Evolutionary conservation across 805 yeast species (phyloP), one percentile per base, ranked within the genome.

Genomic region (Starmerella kuoi): DNA sequence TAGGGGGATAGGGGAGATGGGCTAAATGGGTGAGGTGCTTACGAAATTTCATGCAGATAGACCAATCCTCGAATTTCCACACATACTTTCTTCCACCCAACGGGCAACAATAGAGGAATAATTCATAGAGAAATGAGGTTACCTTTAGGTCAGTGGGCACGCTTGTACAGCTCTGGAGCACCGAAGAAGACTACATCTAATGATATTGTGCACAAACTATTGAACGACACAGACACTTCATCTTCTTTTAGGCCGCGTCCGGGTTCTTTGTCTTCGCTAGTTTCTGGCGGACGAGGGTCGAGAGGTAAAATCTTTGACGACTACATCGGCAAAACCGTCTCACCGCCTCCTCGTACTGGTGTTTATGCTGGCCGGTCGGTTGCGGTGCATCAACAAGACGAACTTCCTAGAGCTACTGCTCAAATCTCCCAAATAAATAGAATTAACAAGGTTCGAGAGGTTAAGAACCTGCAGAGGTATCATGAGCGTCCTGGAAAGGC

Each of bases 401-500:
- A 48, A 23, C 48, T 59, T 35, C 47, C 48, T 19, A 34, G 34
- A 19, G 57, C 57, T 3, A 44, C 57, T 14, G 41, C 55, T 9
- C 53, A 53, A 43, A 41, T 61, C 25, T 50, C 51, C 31, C 46
- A 41, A 30, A 38, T 55, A 33, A 60, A 60, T 52, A 38, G 41
- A 15, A 45, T 55, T 37, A 60, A 60, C 49, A 41, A 47, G 18
- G 51, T 61, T 41, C 49, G 50, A 24, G 51, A 55, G 35, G 53
- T 51, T 5, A 45, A 52, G 41, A 38, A 43, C 27, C 43, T 54
- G 39, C 63, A 59, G 43, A 44, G 56, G 37, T 55, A 46, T 41
- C 56, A 58, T 28, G 64, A 60, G 46, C 54, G 58, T 36, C 64
- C 64, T 3, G 61, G 62, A 5, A 61, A 61, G 50, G 57, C 51